These are phyloP conservation scores for Hondaea fermentalgiana DNA, from an alignment of 108 stramenopile species.

Conservation along the genomic window DNA sequence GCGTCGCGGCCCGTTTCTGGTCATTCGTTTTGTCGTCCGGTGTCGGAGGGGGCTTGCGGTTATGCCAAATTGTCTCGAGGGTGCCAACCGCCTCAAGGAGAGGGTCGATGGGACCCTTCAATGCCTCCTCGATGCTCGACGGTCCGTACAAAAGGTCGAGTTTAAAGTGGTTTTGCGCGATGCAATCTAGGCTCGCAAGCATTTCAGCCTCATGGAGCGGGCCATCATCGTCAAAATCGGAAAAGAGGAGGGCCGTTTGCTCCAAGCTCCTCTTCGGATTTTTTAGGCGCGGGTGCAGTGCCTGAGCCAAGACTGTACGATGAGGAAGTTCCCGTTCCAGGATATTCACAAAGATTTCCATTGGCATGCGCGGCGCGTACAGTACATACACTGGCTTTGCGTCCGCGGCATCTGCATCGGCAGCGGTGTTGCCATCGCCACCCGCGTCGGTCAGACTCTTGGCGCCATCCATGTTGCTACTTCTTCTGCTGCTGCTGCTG, in stretches of 20 bases:
- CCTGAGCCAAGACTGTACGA: background rate
- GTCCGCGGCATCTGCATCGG: background rate
- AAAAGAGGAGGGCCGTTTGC: background rate
- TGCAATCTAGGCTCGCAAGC: background rate
- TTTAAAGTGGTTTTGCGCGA: background rate
- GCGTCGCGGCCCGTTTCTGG: background rate
- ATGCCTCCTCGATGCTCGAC: background rate
- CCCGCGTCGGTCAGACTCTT: background rate
- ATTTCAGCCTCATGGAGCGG: background rate
- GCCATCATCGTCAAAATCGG: background rate
- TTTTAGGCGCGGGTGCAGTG: background rate
- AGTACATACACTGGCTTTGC: background rate
- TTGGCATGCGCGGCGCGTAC: background rate
- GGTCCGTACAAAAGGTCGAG: background rate
- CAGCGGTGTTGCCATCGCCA: background rate
- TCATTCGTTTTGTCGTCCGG: too few relatives aligned
- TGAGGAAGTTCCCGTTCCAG: background rate
- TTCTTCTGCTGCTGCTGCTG: too few relatives aligned
- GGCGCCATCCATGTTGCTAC: background rate
- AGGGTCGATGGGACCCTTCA: background rate
- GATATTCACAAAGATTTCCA: background rate
- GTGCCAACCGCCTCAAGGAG: background rate
- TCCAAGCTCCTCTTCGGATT: too few relatives aligned
- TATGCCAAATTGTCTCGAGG: background rate
- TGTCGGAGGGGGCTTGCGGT: background rate